These are phyloP conservation scores for Calonectria multiphialidica DNA, from an alignment of 2,329 filamentous ascomycete genomes.

Conservation along the genomic window DNA sequence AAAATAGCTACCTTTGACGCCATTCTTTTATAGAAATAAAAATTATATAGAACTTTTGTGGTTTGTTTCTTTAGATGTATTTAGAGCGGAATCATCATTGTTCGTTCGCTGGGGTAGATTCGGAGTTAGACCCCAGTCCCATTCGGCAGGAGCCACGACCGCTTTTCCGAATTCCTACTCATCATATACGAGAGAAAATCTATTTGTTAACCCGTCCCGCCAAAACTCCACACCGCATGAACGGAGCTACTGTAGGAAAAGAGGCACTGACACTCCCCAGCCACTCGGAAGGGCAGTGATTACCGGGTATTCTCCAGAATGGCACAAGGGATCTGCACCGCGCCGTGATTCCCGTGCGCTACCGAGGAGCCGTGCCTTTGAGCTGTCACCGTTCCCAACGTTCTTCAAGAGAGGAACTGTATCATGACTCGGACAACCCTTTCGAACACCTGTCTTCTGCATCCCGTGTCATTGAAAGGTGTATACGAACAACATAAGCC, in stretches of 20 bases:
- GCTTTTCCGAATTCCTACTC: too few species aligned
- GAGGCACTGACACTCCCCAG: background rate
- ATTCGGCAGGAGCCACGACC: too few species aligned
- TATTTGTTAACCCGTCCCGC: background rate
- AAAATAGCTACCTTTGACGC: background rate
- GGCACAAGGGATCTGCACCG: background rate
- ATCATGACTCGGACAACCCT: background rate
- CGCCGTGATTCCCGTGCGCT: background rate
- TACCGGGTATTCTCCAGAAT: background rate
- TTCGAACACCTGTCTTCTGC: background rate
- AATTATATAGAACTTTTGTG: background rate
- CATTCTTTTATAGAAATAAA: too few species aligned
- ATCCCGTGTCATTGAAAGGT: background rate
- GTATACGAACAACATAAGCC: background rate
- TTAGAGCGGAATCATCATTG: too few species aligned
- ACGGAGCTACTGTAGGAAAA: background rate
- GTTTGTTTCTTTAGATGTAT: too few species aligned
- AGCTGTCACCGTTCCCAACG: background rate
- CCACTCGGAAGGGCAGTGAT: background rate
- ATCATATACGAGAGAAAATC: background rate
- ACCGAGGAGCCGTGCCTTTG: background rate
- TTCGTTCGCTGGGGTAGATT: too few species aligned
- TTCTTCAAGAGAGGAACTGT: background rate
- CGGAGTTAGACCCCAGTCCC: too few species aligned
- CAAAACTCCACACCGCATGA: background rate